Conservation (phyloP, 139 green algal species). For the Chlorella sorokiniana region DNA sequence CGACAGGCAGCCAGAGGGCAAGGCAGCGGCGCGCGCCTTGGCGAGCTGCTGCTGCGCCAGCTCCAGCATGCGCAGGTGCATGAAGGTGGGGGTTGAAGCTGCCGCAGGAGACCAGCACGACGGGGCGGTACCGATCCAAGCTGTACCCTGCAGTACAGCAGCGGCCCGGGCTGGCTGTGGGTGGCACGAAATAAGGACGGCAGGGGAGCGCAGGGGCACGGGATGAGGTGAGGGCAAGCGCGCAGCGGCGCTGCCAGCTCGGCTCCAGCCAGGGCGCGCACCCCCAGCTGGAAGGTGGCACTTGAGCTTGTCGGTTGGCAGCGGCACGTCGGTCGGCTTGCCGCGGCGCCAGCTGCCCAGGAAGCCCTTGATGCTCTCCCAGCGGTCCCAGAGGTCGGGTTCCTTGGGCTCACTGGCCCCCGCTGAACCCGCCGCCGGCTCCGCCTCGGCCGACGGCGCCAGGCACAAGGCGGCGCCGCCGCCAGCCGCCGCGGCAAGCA, state of each 20-base stretch:
- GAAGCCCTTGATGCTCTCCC: conserved; percentile 23
- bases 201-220: too few species aligned
- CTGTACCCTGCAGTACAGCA: not conserved
- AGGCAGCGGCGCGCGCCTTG: conserved; percentile 45
- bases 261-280: not conserved
- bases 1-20: not conserved
- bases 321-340: not conserved
- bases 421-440: not conserved
- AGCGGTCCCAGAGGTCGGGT: too few species aligned
- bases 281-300: conserved; percentile 37
- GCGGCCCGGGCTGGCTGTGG: not conserved
- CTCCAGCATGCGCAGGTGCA: conserved; percentile 89
- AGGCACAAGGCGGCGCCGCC: too few species aligned
- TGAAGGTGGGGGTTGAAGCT: conserved; percentile 90
- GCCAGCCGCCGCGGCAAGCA: too few species aligned
- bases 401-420: not conserved
- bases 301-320: conserved; percentile 48
- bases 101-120: conserved; percentile 83
- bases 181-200: not conserved
- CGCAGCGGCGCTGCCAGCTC: not conserved
- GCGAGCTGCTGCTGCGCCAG: conserved; percentile 64
- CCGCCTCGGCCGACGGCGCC: not conserved
- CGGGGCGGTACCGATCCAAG: conserved; percentile 34
- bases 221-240: not conserved
- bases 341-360: conserved; percentile 11